Evolutionary conservation across 2,329 filamentous ascomycete genomes (phyloP).

Genomic region (Metarhizium robertsii): DNA sequence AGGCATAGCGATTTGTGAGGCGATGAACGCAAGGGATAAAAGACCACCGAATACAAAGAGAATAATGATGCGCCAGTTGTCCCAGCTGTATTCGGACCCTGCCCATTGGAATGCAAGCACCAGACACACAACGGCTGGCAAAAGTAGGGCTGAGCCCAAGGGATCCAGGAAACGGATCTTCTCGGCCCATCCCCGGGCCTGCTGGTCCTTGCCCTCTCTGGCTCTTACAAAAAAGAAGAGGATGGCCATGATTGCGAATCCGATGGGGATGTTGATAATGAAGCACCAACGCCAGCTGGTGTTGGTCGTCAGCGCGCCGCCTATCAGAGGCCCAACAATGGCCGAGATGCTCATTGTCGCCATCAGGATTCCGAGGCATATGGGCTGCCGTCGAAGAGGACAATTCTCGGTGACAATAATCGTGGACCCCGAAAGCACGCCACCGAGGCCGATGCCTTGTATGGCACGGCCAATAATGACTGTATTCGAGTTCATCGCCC

Average conservation of each 20-base stretch:
- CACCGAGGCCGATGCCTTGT: slow-evolving; percentile 25
- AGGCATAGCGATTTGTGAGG: slow-evolving; percentile 21
- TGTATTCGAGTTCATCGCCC: slow-evolving; percentile 18
- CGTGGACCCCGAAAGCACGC: slow-evolving; percentile 24
- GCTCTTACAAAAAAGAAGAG: slow-evolving; percentile 1
- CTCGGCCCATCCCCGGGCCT: no score
- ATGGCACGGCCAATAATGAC: slow-evolving; percentile 29
- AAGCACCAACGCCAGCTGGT: slow-evolving; percentile 19
- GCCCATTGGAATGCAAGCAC: slow-evolving; percentile 35
- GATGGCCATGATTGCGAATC: slow-evolving; percentile 18
- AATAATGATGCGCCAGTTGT: slow-evolving; percentile 29
- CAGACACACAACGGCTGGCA: slow-evolving; percentile 13
- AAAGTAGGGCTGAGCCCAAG: no score
- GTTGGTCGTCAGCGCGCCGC: slow-evolving; percentile 14
- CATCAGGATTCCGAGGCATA: slow-evolving; percentile 1
- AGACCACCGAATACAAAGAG: slow-evolving; percentile 18
- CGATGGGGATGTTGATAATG: slow-evolving; percentile 20
- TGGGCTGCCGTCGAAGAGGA: slow-evolving; percentile 1
- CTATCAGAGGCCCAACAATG: slow-evolving; percentile 11
- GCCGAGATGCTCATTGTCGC: slow-evolving; percentile 9
- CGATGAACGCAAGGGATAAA: slow-evolving; percentile 15
- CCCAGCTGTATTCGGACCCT: slow-evolving; percentile 32
- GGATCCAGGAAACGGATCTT: no score
- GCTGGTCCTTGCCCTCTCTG: no score
- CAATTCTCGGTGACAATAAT: slow-evolving; percentile 7